Base-by-base conservation (phyloP, 305 asterid species). In the Fraxinus dipetala region DNA sequence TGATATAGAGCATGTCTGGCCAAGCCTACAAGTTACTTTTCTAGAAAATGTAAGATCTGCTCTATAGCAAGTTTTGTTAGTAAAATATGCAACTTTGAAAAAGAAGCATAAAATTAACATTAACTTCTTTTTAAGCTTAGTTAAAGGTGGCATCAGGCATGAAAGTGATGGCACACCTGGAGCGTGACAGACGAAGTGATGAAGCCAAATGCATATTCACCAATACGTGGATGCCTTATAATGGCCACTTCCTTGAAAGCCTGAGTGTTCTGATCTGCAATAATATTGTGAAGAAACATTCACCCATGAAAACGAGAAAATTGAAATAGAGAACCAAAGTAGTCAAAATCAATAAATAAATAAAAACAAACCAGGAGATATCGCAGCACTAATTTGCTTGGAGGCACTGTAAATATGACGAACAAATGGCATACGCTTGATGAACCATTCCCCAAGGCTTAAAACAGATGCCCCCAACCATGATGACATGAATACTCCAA, bases 401-500 rank as follows among this genome's bases (percentile, higher is more conserved):
- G 75, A 69, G 40, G 75, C 75, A 13, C n/a, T 69, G 75, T 69
- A 69, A 69, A 69, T 69, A 69, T 69, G 75, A 26, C 75, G 75
- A 69, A 69, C 75, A 28, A 69, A 69, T 69, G 75, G 75, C 75
- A 69, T 69, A 30, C 75, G 75, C 75, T 69, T 69, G 75, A 69
- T 69, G 75, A 69, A 69, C 75, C 75, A 69, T 36, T 69, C 75
- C 20, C 75, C 75, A 5, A 69, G 82, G 63, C 82, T 65, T 65
- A 79, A 43, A 63, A 79, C 65, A 63, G 82, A 79, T 79, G 82
- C 65, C 20, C 82, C 82, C 76, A 79, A 67, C 82, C 82, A 79
- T n/a, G 82, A 79, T 20, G 82, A 79, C 82, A 79, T 79, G 82
- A 79, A 79, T 48, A 79, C 76, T 38, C 82, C 82, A 26, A 79